Evolutionary conservation across 129 eudicot genomes (phyloP).

Genomic region (Artemisia argyi): DNA sequence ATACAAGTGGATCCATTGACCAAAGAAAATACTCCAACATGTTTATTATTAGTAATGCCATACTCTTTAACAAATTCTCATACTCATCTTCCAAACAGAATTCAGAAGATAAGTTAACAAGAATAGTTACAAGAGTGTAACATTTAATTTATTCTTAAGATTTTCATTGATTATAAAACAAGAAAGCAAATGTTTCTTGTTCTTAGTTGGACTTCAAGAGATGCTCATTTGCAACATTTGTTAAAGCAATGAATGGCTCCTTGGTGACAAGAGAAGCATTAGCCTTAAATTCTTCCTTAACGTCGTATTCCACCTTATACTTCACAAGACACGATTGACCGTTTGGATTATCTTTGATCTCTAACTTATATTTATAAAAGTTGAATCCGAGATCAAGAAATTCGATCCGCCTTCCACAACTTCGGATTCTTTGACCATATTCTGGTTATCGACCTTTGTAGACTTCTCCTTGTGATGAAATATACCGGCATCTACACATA

Average conservation of each 20-base stretch:
- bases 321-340: conserved; percentile 46
- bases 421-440: conserved; percentile 51
- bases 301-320: conserved; percentile 46
- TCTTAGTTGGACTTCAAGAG: conserved; percentile 26
- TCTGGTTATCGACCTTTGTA: conserved; percentile 56
- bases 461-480: conserved; percentile 48
- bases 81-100: no score
- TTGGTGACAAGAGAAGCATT: conserved; percentile 44
- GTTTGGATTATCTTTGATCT: conserved; percentile 43
- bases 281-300: conserved; percentile 52
- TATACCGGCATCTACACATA: not conserved
- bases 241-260: conserved; percentile 32
- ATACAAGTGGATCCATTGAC: no score
- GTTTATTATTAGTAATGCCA: no score
- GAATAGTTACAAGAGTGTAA: no score
- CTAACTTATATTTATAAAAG: conserved; percentile 42
- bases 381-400: conserved; percentile 56
- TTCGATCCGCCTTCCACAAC: conserved; percentile 67
- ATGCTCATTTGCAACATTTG: conserved; percentile 35
- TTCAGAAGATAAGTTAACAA: no score
- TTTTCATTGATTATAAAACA: not conserved
- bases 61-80: no score
- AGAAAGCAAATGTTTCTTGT: not conserved
- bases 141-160: not conserved
- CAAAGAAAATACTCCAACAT: no score